Percentiles rank a stretch among this genome's conserved stretches.
These are phyloP conservation scores for Leishmania braziliensis DNA, from an alignment of 208 protist species.

Conservation along the genomic window DNA sequence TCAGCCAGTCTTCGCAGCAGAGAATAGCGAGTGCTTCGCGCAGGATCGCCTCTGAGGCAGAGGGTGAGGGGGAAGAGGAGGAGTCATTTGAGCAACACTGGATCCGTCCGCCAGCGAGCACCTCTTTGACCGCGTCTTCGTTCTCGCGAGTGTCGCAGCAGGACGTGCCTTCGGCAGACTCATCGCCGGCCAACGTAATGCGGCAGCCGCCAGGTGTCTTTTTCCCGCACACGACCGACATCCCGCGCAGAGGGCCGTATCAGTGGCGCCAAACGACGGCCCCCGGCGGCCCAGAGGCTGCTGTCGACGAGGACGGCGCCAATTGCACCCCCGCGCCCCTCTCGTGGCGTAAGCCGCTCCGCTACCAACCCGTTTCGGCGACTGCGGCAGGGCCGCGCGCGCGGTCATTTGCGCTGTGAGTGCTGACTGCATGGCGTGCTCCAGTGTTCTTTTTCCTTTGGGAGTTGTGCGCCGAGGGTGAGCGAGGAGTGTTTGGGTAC, in stretches of 20 bases:
- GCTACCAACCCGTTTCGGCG: conserved; percentile 4
- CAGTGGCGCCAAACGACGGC: background rate
- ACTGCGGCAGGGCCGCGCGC: background rate
- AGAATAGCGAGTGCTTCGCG: background rate
- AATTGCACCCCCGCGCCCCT: background rate
- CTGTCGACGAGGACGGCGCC: background rate
- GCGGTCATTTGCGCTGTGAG: background rate
- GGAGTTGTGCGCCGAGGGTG: too few relatives aligned
- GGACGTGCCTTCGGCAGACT: conserved; percentile 29
- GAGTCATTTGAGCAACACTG: conserved; percentile 31
- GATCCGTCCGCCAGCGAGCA: conserved; percentile 16
- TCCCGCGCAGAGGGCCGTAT: background rate
- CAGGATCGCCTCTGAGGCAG: background rate
- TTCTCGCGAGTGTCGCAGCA: conserved; percentile 31
- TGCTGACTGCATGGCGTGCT: background rate
- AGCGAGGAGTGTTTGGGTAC: background rate
- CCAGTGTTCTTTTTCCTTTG: background rate
- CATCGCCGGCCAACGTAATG: conserved; percentile 14
- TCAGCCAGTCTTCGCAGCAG: background rate
- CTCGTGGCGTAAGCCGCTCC: conserved; percentile 26
- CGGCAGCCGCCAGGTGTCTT: background rate
- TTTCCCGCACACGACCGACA: background rate
- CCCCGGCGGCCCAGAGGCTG: background rate
- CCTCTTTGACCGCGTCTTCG: conserved; percentile 27
- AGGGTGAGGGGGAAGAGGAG: conserved; percentile 13